Evolutionary conservation across 768 basidiomycete species (phyloP), one percentile per base, ranked within the genome.

Genomic region (Trametes cubensis): DNA sequence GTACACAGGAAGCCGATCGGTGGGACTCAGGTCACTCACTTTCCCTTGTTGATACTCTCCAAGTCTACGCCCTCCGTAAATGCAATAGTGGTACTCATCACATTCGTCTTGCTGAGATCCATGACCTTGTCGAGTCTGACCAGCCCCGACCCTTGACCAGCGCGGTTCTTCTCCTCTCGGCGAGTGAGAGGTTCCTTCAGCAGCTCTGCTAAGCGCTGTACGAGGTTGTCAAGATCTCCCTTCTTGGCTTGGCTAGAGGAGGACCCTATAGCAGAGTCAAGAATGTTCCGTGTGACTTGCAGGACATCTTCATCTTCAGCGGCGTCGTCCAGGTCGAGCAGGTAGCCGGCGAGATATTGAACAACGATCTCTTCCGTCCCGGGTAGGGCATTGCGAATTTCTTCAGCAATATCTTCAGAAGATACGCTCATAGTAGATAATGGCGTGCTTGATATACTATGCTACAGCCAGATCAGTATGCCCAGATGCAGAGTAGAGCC

Each of bases 41-140:
- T 95, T 79, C 90, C 93, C 81, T 95, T 95, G 77, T 94, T 94
- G 56, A 94, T 92, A 41, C 90, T 92, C 74, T 94, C 92, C 55
- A 95, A 78, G 73, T 95, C 94, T 41, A 95, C 92, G 15, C 91
- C 91, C 64, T 93, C 90, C 0, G 84, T 79, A 50, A 95, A 77
- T 5, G 85, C 89, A 64, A 94, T 89, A 7, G 92, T 94, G 60
- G 76, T 89, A 28, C 90, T 92, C 73, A 94, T 85, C 50, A 86
- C 82, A 10, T 81, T 80, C 2, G 86, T 76, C 75, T 90, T 92
- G 78, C 89, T 91, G 83, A 95, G 87, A 68, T 94, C 89, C 84
- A 94, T 85, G 55, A 92, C 88, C 73, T 88, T 90, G 74, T 94
- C 94, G 62, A 94, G 75, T 71, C 91, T 89, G 69, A 85, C 81